Base-by-base conservation (phyloP, 108 stramenopile genomes). In the Skeletonema potamos region DNA sequence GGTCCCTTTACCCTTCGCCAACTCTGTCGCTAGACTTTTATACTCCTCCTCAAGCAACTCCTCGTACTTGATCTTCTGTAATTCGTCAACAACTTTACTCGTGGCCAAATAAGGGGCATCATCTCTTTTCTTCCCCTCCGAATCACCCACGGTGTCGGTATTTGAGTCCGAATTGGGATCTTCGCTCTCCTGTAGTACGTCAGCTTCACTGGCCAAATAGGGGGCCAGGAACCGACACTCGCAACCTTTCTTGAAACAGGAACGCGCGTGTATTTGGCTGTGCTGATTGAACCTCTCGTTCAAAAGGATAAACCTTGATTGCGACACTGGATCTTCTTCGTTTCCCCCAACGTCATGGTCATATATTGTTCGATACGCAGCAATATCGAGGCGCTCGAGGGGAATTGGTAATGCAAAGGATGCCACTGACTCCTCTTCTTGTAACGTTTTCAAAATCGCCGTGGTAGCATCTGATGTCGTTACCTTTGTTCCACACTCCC, bases 241-340 rank as follows among this genome's bases (percentile, higher is more conserved):
- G 22, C 32, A 32, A 8, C 33, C 33, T 18, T 72, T 72, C 32
- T 72, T 72, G 48, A 73, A 73, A 54, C 72, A 73, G 8, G 72
- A 73, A 30, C 15, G 2, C 10, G 63, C 18, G 37, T 73, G 72
- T 12, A 2, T 6, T 10, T 27, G 28, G 39, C 27, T n/a, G 43
- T 73, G 72, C 13, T 57, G 34, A 13, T 64, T 63, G 43, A 73
- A 73, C 29, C 72, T 13, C 8, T 33, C 62, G 12, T 46, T 55
- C 36, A 58, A 58, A 60, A 64, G 56, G 15, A 64, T 27, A 36
- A 20, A 15, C 55, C 63, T 33, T 9, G 44, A 27, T n/a, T 64
- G 41, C 41, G 22, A 26, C 28, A 64, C 48, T 3, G 48, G 22
- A 48, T 48, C 48, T 6, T 3, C 1, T 3, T 6, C 22, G 1